Percentiles rank a stretch among this genome's conserved stretches.
phyloP scores from a whole-genome alignment of 495 filamentous ascomycete genomes.

The Letharia lupina region DNA sequence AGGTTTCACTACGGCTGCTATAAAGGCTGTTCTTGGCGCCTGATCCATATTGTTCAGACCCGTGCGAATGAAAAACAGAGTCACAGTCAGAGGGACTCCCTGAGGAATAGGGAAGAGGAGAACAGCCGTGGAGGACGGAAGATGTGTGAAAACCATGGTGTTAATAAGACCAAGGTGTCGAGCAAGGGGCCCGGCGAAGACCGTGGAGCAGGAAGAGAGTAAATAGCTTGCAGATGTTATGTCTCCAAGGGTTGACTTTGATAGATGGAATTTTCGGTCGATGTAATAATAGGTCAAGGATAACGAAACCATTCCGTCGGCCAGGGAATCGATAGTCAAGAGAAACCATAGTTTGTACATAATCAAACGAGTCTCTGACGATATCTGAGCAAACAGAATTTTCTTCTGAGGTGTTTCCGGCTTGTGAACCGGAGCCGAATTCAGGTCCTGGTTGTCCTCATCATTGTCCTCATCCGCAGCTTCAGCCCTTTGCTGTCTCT shows the following conservation, averaged over 20 bases:
- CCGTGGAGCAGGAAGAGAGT: constrained; percentile 55
- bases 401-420: constrained; percentile 12
- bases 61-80: constrained; percentile 60
- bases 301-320: constrained; percentile 58
- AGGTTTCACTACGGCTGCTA: constrained; percentile 60
- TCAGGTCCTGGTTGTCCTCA: constrained; percentile 14
- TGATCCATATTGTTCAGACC: constrained; percentile 72
- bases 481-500: constrained; percentile 1
- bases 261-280: constrained; percentile 61
- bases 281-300: constrained; percentile 72
- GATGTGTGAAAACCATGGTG: constrained; percentile 83
- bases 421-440: not conserved
- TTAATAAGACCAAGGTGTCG: constrained; percentile 70
- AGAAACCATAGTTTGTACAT: constrained; percentile 65
- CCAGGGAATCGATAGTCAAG: constrained; percentile 68
- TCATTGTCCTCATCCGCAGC: not conserved
- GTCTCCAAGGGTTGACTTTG: constrained; percentile 58
- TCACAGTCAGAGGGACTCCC: constrained; percentile 47
- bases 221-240: constrained; percentile 60
- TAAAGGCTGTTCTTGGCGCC: constrained; percentile 69
- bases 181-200: constrained; percentile 66
- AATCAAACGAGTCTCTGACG: constrained; percentile 46
- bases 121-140: constrained; percentile 55
- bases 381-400: constrained; percentile 41
- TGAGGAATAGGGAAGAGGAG: constrained; percentile 62